phyloP scores from a whole-genome alignment of 2,329 filamentous ascomycete species.

The Aspergillus flavus region DNA sequence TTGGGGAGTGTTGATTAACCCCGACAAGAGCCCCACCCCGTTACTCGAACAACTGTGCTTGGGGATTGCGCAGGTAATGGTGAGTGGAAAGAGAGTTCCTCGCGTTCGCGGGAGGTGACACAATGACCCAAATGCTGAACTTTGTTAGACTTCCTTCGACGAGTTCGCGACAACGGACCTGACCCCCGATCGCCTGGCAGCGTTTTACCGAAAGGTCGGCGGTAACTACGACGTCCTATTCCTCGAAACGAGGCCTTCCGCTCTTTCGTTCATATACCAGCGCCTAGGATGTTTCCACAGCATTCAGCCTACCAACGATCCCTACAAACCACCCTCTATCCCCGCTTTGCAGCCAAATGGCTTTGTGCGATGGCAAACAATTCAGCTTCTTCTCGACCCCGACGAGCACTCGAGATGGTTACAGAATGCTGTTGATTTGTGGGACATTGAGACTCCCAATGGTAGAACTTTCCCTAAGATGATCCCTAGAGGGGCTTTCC shows the following conservation, averaged over 20 bases:
- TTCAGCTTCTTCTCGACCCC: constrained; percentile 84
- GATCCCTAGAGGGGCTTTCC: constrained; percentile 71
- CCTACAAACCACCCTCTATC: constrained; percentile 74
- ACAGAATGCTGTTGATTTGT: constrained; percentile 76
- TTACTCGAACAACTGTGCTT: constrained; percentile 68
- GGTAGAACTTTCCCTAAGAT: constrained; percentile 60
- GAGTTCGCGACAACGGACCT: constrained; percentile 39
- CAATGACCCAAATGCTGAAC: background rate
- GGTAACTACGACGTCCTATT: constrained; percentile 81
- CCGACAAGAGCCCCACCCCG: constrained; percentile 68
- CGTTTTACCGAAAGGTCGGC: constrained; percentile 74
- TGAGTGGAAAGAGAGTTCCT: constrained; percentile 48
- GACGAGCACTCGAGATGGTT: constrained; percentile 85
- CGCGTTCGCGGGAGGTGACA: background rate
- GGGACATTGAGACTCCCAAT: constrained; percentile 73
- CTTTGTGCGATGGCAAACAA: constrained; percentile 91
- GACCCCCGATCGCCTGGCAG: constrained; percentile 71
- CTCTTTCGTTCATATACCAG: constrained; percentile 90
- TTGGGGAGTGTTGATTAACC: constrained; percentile 67
- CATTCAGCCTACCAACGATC: constrained; percentile 70
- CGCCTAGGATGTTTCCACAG: constrained; percentile 88
- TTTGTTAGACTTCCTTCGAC: constrained; percentile 34
- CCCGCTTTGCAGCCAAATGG: constrained; percentile 81
- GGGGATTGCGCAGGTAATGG: constrained; percentile 70
- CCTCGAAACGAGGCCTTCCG: constrained; percentile 69